Conservation (phyloP, 352 stramenopile genomes). For the Globisporangium middletonii region DNA sequence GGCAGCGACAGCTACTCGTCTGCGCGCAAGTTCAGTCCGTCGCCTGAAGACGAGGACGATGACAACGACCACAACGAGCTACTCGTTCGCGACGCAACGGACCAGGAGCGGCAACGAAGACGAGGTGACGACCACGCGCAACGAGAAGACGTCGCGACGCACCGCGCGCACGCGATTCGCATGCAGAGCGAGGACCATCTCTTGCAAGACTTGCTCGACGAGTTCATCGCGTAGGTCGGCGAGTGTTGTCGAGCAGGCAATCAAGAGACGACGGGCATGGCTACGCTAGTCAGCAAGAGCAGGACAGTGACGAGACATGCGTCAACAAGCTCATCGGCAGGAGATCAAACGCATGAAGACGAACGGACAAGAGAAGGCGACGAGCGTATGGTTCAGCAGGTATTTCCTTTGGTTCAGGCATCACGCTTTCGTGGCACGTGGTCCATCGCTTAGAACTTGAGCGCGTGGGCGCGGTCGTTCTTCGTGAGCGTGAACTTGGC, state of each 20-base stretch:
- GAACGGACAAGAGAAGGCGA: too few relatives aligned
- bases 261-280: background rate
- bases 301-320: too few relatives aligned
- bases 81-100: background rate
- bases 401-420: constrained; percentile 24
- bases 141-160: background rate
- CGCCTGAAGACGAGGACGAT: constrained; percentile 28
- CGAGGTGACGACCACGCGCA: background rate
- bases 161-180: background rate
- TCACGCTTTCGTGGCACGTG: constrained; percentile 13
- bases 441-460: constrained; percentile 96
- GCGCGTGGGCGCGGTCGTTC: constrained; percentile 96
- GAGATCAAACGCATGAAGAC: too few relatives aligned
- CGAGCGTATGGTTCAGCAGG: constrained; percentile 38
- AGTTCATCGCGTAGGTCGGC: constrained; percentile 35
- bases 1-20: constrained; percentile 17
- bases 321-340: too few relatives aligned
- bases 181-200: constrained; percentile 31
- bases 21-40: constrained; percentile 24
- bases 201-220: constrained; percentile 69
- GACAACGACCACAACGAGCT: constrained; percentile 18
- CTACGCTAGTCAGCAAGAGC: background rate
- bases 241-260: background rate
- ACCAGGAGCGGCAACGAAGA: constrained; percentile 1
- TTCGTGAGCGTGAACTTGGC: constrained; percentile 98